Percentiles rank a stretch among this genome's conserved stretches.
phyloP scores from a whole-genome alignment of 495 filamentous ascomycete genomes.

The Penicillium riverlandense region DNA sequence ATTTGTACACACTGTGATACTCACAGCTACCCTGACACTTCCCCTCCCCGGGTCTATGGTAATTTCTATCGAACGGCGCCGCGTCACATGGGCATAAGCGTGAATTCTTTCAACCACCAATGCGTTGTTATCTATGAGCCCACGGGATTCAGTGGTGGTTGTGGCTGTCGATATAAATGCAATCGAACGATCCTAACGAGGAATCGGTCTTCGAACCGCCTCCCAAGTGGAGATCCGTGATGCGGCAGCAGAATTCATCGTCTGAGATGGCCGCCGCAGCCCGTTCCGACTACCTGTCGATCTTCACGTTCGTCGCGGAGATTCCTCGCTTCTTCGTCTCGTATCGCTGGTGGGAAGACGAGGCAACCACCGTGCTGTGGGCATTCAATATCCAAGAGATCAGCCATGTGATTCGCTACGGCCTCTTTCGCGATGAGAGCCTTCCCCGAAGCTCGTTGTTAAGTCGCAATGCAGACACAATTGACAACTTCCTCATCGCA shows the following conservation, averaged over 20 bases:
- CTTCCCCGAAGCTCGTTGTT: constrained; percentile 28
- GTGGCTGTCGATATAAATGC: constrained; percentile 12
- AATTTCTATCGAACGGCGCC: constrained; percentile 1
- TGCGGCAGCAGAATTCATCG: too few species aligned
- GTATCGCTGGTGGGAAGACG: constrained; percentile 41
- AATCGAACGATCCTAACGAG: constrained; percentile 5
- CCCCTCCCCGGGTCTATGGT: constrained; percentile 1
- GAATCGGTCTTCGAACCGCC: constrained; percentile 6
- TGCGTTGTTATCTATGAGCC: constrained; percentile 2
- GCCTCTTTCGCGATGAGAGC: constrained; percentile 27
- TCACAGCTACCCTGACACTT: background rate
- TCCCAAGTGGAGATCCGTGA: background rate
- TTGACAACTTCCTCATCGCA: constrained; percentile 26
- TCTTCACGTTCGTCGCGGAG: constrained; percentile 26
- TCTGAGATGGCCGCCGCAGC: constrained; percentile 1
- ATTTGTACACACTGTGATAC: background rate
- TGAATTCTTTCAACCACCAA: constrained; percentile 1
- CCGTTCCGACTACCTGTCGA: constrained; percentile 21
- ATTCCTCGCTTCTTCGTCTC: constrained; percentile 21
- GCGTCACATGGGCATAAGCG: constrained; percentile 9
- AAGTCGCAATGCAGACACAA: constrained; percentile 20
- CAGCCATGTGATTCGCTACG: constrained; percentile 30
- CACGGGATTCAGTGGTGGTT: background rate
- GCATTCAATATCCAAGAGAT: constrained; percentile 34
- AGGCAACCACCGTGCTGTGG: constrained; percentile 33